These are phyloP conservation scores for Penicillium lagena DNA, from an alignment of 495 filamentous ascomycete genomes.

Conservation along the genomic window DNA sequence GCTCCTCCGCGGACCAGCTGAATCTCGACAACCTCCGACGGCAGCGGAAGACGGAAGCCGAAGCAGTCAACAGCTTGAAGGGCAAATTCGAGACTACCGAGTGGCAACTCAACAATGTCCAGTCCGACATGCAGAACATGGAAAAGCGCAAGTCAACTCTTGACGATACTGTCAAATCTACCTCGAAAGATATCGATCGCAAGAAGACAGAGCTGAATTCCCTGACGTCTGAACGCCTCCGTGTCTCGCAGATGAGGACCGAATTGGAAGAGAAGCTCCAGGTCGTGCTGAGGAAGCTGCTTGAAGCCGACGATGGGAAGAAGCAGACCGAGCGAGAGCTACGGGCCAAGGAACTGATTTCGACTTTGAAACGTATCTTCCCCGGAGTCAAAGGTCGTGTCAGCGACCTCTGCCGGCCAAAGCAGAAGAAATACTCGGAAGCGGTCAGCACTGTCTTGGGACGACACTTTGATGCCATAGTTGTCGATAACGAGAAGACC, in stretches of 20 bases:
- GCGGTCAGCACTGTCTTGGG: conserved; percentile 90
- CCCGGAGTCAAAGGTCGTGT: conserved; percentile 86
- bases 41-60: conserved; percentile 82
- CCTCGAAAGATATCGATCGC: conserved; percentile 67
- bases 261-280: conserved; percentile 89
- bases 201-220: conserved; percentile 90
- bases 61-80: conserved; percentile 77
- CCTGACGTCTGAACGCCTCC: conserved; percentile 75
- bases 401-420: conserved; percentile 88
- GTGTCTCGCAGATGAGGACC: conserved; percentile 69
- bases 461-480: conserved; percentile 84
- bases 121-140: conserved; percentile 64
- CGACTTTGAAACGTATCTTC: conserved; percentile 82
- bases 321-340: conserved; percentile 78
- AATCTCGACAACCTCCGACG: conserved; percentile 78
- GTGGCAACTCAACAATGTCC: conserved; percentile 63
- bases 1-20: conserved; percentile 72
- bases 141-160: conserved; percentile 57
- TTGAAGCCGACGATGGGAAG: conserved; percentile 74
- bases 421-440: conserved; percentile 91
- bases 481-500: conserved; percentile 95
- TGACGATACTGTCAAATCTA: conserved; percentile 54
- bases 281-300: conserved; percentile 68
- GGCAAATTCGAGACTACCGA: conserved; percentile 76
- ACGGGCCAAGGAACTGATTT: conserved; percentile 69